Percentiles rank a stretch among this genome's conserved stretches.
These are phyloP conservation scores for Dactylellina drechsleri DNA, from an alignment of 2,329 filamentous ascomycete genomes.

Conservation along the genomic window DNA sequence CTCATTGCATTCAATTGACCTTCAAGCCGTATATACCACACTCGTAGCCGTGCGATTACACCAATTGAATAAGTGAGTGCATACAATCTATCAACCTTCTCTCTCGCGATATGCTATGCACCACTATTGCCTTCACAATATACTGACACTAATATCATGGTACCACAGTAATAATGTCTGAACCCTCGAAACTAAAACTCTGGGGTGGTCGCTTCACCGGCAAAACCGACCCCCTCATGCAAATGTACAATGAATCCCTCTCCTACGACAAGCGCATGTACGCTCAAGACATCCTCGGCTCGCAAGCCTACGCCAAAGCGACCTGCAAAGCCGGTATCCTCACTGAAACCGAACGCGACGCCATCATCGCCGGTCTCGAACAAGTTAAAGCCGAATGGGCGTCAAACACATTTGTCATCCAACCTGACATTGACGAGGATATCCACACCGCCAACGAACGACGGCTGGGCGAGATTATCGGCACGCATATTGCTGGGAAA, in stretches of 20 bases:
- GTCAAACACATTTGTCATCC: conserved; percentile 65
- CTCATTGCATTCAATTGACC: background rate
- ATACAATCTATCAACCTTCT: too few species aligned
- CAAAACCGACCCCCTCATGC: conserved; percentile 85
- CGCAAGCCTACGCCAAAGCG: conserved; percentile 82
- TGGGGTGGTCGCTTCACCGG: conserved; percentile 69
- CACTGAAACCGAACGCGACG: conserved; percentile 75
- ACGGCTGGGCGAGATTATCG: conserved; percentile 82
- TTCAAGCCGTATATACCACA: too few species aligned
- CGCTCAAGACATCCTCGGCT: conserved; percentile 81
- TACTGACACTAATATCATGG: too few species aligned
- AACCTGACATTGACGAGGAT: conserved; percentile 69
- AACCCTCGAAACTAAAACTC: conserved; percentile 55
- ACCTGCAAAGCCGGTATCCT: conserved; percentile 81
- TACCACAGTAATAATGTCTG: conserved; percentile 17
- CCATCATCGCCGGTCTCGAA: conserved; percentile 77
- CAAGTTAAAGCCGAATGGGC: conserved; percentile 69
- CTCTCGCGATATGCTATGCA: too few species aligned
- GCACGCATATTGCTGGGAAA: conserved; percentile 85
- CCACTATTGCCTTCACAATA: too few species aligned
- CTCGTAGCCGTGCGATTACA: too few species aligned
- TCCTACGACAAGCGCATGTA: conserved; percentile 81
- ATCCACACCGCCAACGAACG: conserved; percentile 79
- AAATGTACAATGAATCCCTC: conserved; percentile 83
- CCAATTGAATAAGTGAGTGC: too few species aligned